Percentiles rank a stretch among this genome's conserved stretches.
Evolutionary conservation across 192 early-diverging fungal species (phyloP).

Genomic region (Umbelopsis isabellina): DNA sequence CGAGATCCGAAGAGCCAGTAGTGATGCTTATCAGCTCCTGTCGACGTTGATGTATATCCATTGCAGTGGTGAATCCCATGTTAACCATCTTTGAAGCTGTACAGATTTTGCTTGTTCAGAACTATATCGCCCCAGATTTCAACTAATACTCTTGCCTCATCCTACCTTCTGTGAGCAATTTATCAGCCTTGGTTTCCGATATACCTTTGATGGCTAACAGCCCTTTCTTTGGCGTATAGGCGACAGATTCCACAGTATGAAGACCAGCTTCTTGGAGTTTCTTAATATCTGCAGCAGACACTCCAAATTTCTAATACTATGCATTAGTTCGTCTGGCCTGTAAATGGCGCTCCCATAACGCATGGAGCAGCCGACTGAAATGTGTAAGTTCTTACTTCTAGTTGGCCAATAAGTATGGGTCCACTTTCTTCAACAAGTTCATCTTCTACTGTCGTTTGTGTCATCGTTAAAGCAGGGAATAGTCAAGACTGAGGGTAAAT

Average conservation of each 20-base stretch:
- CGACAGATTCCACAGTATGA: conserved; percentile 91
- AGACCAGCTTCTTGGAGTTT: conserved; percentile 88
- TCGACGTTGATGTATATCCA: conserved; percentile 85
- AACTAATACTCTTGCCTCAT: neutral
- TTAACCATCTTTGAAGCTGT: conserved; percentile 92
- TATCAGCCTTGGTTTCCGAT: conserved; percentile 95
- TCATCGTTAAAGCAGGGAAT: too few species aligned
- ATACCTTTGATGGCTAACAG: conserved; percentile 91
- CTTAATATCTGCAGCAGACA: conserved; percentile 73
- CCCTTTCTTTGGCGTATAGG: conserved; percentile 89
- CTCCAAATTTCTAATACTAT: conserved; percentile 61
- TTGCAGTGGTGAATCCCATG: conserved; percentile 94
- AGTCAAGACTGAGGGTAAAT: too few species aligned
- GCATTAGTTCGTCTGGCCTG: neutral
- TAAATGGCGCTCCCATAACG: too few species aligned
- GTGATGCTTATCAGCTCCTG: conserved; percentile 81
- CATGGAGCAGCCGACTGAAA: too few species aligned
- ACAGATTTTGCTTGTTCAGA: neutral
- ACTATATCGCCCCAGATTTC: neutral
- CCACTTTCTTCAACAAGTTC: too few species aligned
- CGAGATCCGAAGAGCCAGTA: conserved; percentile 90
- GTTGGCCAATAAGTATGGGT: too few species aligned
- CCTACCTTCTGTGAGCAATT: conserved; percentile 85
- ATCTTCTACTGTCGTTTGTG: too few species aligned
- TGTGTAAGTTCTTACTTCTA: too few species aligned